These are phyloP conservation scores for Phytophthora palmivora DNA, from an alignment of 352 stramenopile genomes.

Conservation along the genomic window DNA sequence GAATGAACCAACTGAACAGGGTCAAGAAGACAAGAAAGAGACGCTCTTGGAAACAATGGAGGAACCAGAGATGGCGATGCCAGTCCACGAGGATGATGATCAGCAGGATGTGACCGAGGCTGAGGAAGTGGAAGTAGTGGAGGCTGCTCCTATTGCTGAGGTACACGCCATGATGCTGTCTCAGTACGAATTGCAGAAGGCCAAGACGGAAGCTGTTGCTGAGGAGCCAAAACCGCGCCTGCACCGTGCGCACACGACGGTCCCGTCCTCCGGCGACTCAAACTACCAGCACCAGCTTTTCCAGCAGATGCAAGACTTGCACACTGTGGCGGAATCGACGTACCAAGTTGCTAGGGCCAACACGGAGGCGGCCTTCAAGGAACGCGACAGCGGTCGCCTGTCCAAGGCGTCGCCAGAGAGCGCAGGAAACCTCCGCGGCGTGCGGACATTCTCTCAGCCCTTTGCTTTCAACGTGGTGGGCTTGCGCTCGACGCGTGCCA, in stretches of 20 bases:
- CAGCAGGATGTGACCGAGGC: slow-evolving; percentile 7
- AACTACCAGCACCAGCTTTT: slow-evolving; percentile 74
- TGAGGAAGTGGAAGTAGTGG: slow-evolving; percentile 35
- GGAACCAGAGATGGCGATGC: slow-evolving; percentile 5
- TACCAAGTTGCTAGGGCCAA: slow-evolving; percentile 71
- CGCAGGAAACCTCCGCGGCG: slow-evolving; percentile 22
- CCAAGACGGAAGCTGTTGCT: slow-evolving; percentile 2
- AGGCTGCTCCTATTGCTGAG: slow-evolving; percentile 33
- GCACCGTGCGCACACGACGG: slow-evolving; percentile 40
- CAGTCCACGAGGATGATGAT: neutral
- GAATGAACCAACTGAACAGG: neutral
- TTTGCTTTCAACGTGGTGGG: slow-evolving; percentile 53
- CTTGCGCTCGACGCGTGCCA: slow-evolving; percentile 45
- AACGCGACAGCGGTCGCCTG: slow-evolving; percentile 41
- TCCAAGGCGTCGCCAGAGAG: slow-evolving; percentile 29
- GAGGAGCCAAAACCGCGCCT: slow-evolving; percentile 14
- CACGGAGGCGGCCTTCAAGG: slow-evolving; percentile 54
- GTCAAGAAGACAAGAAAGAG: slow-evolving; percentile 5
- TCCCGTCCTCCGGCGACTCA: slow-evolving; percentile 15
- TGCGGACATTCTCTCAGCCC: slow-evolving; percentile 49
- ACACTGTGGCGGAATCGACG: slow-evolving; percentile 63
- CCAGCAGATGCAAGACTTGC: slow-evolving; percentile 79
- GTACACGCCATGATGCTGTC: slow-evolving; percentile 34
- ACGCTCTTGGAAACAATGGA: neutral
- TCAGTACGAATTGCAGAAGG: slow-evolving; percentile 25